These are phyloP conservation scores for Cercospora sp. DNA, from an alignment of 2,329 filamentous ascomycete species.

Conservation along the genomic window DNA sequence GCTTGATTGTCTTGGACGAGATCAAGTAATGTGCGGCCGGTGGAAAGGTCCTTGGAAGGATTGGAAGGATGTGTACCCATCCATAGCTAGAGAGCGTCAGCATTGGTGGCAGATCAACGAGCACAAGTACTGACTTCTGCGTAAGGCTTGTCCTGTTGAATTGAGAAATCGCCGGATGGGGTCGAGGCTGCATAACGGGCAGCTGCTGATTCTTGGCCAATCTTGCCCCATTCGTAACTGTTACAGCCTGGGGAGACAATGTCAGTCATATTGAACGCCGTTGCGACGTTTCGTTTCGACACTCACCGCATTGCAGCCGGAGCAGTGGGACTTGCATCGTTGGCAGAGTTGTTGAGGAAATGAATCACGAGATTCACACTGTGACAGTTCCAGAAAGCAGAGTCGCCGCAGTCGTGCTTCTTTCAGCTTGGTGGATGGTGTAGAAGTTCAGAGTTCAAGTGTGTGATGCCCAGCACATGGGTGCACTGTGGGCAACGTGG, in stretches of 20 bases:
- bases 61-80: slow-evolving; percentile 98
- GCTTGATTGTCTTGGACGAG: slow-evolving; percentile 83
- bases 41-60: slow-evolving; percentile 83
- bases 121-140: slow-evolving; percentile 68
- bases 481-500: background rate
- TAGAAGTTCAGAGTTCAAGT: background rate
- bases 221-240: slow-evolving; percentile 98
- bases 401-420: background rate
- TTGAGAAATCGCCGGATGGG: slow-evolving; percentile 68
- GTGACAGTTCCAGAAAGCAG: background rate
- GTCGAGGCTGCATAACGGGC: slow-evolving; percentile 88
- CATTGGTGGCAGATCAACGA: background rate
- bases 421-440: background rate
- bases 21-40: slow-evolving; percentile 82
- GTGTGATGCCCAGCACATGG: background rate
- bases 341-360: background rate
- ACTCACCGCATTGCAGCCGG: slow-evolving; percentile 72
- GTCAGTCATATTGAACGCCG: background rate
- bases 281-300: background rate
- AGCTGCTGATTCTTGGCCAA: slow-evolving; percentile 81
- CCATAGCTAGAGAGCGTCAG: slow-evolving; percentile 69
- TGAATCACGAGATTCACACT: background rate
- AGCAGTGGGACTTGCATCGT: slow-evolving; percentile 77
- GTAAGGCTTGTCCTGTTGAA: slow-evolving; percentile 87
- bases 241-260: slow-evolving; percentile 68